phyloP scores from a whole-genome alignment of 164 flowering plant genomes.

The Stephania japonica region DNA sequence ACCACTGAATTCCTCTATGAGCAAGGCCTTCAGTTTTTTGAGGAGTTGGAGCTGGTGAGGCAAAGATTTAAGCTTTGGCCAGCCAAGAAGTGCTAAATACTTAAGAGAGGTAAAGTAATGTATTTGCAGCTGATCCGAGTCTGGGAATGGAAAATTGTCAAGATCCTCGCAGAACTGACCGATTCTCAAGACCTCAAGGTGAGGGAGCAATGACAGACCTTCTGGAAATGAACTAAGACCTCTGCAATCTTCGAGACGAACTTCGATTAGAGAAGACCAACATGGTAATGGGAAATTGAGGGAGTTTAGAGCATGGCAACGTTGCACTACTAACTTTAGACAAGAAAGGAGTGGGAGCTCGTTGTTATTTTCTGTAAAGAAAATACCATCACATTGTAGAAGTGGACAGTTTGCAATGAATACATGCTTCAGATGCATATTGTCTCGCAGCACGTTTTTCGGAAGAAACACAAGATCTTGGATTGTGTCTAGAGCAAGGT shows the following conservation, averaged over 20 bases:
- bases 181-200: neutral
- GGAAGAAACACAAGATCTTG: neutral
- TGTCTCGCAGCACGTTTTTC: neutral
- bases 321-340: neutral
- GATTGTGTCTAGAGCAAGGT: neutral
- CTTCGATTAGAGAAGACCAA: neutral
- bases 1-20: neutral
- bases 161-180: neutral
- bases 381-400: neutral
- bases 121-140: neutral
- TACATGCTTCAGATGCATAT: neutral
- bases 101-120: neutral
- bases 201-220: neutral
- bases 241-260: neutral
- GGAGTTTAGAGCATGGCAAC: neutral
- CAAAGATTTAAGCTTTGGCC: neutral
- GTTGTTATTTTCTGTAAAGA: neutral
- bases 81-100: neutral
- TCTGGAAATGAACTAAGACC: slow-evolving; percentile 7
- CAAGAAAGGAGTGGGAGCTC: neutral
- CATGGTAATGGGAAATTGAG: too few species aligned
- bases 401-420: neutral
- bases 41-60: slow-evolving; percentile 9
- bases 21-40: neutral
- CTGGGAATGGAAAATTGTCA: neutral